Conservation (phyloP, 2,329 filamentous ascomycete species). For the Colletotrichum trifolii region DNA sequence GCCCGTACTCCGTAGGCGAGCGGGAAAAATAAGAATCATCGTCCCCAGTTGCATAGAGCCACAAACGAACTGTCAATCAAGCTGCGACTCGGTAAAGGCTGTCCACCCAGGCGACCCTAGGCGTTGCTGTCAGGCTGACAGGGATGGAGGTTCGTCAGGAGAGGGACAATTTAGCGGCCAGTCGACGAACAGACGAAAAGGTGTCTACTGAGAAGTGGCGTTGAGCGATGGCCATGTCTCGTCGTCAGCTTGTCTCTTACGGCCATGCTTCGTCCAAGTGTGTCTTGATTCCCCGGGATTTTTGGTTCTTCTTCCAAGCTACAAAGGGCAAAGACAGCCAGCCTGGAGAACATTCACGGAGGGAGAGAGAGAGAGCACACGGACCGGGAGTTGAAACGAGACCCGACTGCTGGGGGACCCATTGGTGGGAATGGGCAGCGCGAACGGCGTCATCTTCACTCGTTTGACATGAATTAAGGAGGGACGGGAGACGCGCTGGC, state of each 20-base stretch:
- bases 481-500: conserved; percentile 12
- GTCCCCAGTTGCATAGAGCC: conserved; percentile 14
- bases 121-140: not conserved
- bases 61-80: conserved; percentile 25
- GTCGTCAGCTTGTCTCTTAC: no score
- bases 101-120: conserved; percentile 4
- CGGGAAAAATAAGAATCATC: conserved; percentile 11
- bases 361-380: not conserved
- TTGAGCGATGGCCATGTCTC: no score
- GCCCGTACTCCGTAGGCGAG: not conserved
- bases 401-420: conserved; percentile 8
- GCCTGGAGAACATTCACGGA: not conserved
- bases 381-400: conserved; percentile 20
- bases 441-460: conserved; percentile 15
- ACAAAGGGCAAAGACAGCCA: not conserved
- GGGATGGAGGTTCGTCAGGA: no score
- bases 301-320: no score
- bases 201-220: no score
- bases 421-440: conserved; percentile 11
- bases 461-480: conserved; percentile 35
- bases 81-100: conserved; percentile 28
- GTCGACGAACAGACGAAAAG: no score
- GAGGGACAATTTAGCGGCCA: no score
- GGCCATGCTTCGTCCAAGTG: no score
- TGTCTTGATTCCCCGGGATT: no score